These are phyloP conservation scores for Phaeoacremonium minimum DNA, from an alignment of 2,329 filamentous ascomycete species.

Conservation along the genomic window DNA sequence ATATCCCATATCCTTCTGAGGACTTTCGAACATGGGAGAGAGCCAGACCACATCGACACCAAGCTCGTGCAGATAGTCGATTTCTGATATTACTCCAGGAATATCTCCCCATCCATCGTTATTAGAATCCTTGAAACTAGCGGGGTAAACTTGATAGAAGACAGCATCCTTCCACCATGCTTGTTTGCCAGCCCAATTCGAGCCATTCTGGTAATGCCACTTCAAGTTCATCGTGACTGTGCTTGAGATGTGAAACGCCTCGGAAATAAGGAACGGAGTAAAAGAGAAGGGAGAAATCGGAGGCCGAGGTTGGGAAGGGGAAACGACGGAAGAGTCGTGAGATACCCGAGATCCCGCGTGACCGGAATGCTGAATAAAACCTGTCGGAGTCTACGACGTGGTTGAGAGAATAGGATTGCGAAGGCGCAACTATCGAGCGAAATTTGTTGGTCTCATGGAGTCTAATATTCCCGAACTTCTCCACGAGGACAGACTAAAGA, in stretches of 20 bases:
- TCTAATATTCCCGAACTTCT: too few relatives aligned
- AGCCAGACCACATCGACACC: slow-evolving; percentile 61
- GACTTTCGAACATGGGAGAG: slow-evolving; percentile 47
- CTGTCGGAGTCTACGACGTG: too few relatives aligned
- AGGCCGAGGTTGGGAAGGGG: too few relatives aligned
- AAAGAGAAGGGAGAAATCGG: too few relatives aligned
- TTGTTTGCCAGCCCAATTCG: slow-evolving; percentile 26
- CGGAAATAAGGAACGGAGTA: too few relatives aligned
- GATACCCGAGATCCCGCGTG: too few relatives aligned
- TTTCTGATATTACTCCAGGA: slow-evolving; percentile 57
- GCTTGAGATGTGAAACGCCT: background rate
- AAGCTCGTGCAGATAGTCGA: slow-evolving; percentile 59
- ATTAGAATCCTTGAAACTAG: slow-evolving; percentile 54
- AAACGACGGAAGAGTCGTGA: too few relatives aligned
- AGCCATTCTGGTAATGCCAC: slow-evolving; percentile 19
- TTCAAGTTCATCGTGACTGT: background rate
- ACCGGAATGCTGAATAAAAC: too few relatives aligned
- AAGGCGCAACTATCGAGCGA: too few relatives aligned
- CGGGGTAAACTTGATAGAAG: slow-evolving; percentile 52
- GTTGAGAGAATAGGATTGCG: too few relatives aligned
- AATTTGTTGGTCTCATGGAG: too few relatives aligned
- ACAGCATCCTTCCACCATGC: slow-evolving; percentile 42
- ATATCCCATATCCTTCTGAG: slow-evolving; percentile 67
- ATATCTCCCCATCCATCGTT: slow-evolving; percentile 63
- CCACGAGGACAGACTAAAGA: background rate